These are phyloP conservation scores for Volvox carteri DNA, from an alignment of 163 green algal genomes.

Conservation along the genomic window DNA sequence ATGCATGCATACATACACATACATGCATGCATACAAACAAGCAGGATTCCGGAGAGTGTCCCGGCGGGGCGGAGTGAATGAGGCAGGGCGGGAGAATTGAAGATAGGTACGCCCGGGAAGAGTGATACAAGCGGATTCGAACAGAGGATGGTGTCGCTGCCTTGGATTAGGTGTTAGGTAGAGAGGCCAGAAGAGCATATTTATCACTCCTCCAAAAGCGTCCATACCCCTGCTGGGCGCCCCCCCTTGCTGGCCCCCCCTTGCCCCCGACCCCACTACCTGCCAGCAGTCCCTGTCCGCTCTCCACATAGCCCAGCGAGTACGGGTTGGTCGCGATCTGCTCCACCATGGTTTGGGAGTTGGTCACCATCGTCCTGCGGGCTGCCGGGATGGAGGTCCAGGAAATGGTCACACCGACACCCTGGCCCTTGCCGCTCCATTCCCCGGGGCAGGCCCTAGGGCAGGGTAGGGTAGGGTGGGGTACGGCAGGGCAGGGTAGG, in stretches of 20 bases:
- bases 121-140: too few relatives aligned
- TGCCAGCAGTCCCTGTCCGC: slow-evolving; percentile 37
- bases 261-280: neutral
- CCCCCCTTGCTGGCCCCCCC: neutral
- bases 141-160: too few relatives aligned
- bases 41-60: too few relatives aligned
- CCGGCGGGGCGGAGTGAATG: too few relatives aligned
- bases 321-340: neutral
- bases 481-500: too few relatives aligned
- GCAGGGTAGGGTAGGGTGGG: too few relatives aligned
- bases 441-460: slow-evolving; percentile 11
- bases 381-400: neutral
- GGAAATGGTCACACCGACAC: neutral
- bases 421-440: neutral
- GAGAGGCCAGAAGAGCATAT: too few relatives aligned
- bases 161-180: too few relatives aligned
- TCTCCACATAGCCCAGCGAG: slow-evolving; percentile 53
- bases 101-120: too few relatives aligned
- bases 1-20: neutral
- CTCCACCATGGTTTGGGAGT: slow-evolving; percentile 42
- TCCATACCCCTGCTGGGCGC: too few relatives aligned
- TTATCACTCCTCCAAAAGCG: too few relatives aligned
- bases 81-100: too few relatives aligned
- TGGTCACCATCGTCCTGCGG: neutral
- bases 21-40: neutral